Percentiles rank a stretch among this genome's conserved stretches.
Conservation (phyloP, 2,329 filamentous ascomycete species). For the Diaporthe sp. region DNA sequence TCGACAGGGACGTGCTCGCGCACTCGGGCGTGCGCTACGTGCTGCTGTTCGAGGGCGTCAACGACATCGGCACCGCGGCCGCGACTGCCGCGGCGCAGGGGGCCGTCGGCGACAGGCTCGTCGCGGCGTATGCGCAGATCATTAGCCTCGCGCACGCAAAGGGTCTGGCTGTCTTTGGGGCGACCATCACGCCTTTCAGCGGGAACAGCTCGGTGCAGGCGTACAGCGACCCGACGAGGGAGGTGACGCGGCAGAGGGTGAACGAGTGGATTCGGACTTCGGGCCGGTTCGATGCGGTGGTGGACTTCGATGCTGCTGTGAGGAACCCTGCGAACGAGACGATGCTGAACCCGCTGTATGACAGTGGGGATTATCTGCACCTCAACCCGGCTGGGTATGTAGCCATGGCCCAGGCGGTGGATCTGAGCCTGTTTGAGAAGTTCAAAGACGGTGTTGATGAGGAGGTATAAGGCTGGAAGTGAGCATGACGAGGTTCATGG, state of each 20-base stretch:
- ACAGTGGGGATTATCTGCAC: slow-evolving; percentile 74
- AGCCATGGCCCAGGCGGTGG: slow-evolving; percentile 68
- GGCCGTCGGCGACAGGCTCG: slow-evolving; percentile 61
- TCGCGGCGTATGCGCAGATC: slow-evolving; percentile 70
- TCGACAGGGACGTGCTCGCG: slow-evolving; percentile 72
- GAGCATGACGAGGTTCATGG: neutral
- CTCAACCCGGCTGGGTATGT: slow-evolving; percentile 68
- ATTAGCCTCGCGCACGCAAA: slow-evolving; percentile 64
- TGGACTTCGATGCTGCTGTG: slow-evolving; percentile 73
- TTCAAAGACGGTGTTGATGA: slow-evolving; percentile 48
- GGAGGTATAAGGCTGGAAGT: slow-evolving; percentile 33
- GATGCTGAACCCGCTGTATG: slow-evolving; percentile 60
- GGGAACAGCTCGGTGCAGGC: slow-evolving; percentile 59
- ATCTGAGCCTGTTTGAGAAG: slow-evolving; percentile 62
- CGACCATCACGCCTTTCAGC: slow-evolving; percentile 61
- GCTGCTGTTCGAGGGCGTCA: slow-evolving; percentile 74
- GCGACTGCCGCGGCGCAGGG: slow-evolving; percentile 59
- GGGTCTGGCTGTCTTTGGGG: slow-evolving; percentile 69
- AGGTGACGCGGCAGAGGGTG: slow-evolving; percentile 66
- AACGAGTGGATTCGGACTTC: slow-evolving; percentile 71
- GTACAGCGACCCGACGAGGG: slow-evolving; percentile 66
- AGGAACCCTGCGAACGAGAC: slow-evolving; percentile 62
- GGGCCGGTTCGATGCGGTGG: slow-evolving; percentile 70
- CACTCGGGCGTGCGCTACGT: slow-evolving; percentile 68
- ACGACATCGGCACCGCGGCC: slow-evolving; percentile 71